Evolutionary conservation across 176 grass and related monocot genomes (phyloP).

Genomic region (Lolium rigidum): DNA sequence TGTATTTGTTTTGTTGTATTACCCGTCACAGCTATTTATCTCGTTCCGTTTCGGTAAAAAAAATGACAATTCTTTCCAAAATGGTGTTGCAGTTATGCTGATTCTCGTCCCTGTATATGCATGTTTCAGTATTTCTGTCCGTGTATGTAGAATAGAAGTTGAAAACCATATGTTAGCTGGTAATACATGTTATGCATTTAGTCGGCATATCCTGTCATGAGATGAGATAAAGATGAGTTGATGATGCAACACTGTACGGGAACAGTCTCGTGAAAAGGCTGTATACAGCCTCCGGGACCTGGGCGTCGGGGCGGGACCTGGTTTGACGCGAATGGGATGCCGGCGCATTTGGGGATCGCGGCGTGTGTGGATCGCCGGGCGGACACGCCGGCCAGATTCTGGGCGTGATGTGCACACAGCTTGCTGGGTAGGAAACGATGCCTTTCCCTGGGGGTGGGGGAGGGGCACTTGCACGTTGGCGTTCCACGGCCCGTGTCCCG

Average conservation of each 20-base stretch:
- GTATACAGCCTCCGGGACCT: too few species aligned
- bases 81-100: background rate
- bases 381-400: slow-evolving; percentile 44
- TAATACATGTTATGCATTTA: too few species aligned
- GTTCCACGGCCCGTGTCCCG: background rate
- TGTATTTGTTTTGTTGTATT: slow-evolving; percentile 17
- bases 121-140: too few species aligned
- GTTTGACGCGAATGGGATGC: slow-evolving; percentile 49
- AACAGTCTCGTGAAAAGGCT: too few species aligned
- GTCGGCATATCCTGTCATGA: background rate
- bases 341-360: slow-evolving; percentile 25
- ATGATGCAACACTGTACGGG: background rate
- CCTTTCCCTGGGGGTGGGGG: background rate
- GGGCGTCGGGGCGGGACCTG: background rate
- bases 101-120: background rate
- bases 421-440: background rate
- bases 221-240: background rate
- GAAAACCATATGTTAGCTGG: too few species aligned
- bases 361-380: slow-evolving; percentile 38
- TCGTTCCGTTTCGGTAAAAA: slow-evolving; percentile 5
- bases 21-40: background rate
- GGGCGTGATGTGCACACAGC: background rate
- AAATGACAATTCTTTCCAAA: background rate
- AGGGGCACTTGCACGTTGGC: background rate
- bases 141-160: too few species aligned